Evolutionary conservation across 2,329 filamentous ascomycete genomes (phyloP).

Genomic region (Claviceps sp.): DNA sequence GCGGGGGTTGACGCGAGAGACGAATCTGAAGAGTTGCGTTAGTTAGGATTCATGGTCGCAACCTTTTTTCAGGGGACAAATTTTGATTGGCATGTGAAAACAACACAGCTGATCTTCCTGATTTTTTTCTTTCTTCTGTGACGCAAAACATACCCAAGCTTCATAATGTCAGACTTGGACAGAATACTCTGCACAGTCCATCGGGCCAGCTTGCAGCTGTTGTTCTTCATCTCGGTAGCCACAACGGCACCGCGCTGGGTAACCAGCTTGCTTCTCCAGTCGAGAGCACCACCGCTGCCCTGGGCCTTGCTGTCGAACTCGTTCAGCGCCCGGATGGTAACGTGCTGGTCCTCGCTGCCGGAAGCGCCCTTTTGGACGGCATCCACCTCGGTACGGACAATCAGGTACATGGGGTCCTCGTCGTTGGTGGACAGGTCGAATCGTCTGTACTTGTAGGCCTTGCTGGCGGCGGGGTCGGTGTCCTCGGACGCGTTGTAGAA

Average conservation of each 20-base stretch:
- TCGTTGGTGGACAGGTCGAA: conserved; percentile 94
- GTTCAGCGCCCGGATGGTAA: conserved; percentile 93
- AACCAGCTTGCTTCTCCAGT: conserved; percentile 92
- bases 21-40: conserved; percentile 51
- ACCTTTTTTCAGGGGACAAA: too few relatives aligned
- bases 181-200: conserved; percentile 97
- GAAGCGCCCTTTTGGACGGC: conserved; percentile 92
- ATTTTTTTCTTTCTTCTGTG: neutral
- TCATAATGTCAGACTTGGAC: conserved; percentile 96
- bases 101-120: too few relatives aligned
- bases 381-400: conserved; percentile 91
- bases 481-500: conserved; percentile 95
- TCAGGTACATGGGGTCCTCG: conserved; percentile 81
- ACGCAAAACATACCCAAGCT: conserved; percentile 61
- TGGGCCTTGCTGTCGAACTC: conserved; percentile 98
- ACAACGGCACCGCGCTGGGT: conserved; percentile 93
- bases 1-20: conserved; percentile 87
- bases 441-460: conserved; percentile 95
- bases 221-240: conserved; percentile 99
- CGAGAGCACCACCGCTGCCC: conserved; percentile 83
- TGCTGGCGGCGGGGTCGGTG: conserved; percentile 84
- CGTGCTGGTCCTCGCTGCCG: conserved; percentile 77
- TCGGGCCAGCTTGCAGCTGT: conserved; percentile 93
- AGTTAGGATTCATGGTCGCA: conserved; percentile 7
- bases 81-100: too few relatives aligned